Base-by-base conservation (phyloP, 1,284 basidiomycete species). In the Phlebopus sp. region DNA sequence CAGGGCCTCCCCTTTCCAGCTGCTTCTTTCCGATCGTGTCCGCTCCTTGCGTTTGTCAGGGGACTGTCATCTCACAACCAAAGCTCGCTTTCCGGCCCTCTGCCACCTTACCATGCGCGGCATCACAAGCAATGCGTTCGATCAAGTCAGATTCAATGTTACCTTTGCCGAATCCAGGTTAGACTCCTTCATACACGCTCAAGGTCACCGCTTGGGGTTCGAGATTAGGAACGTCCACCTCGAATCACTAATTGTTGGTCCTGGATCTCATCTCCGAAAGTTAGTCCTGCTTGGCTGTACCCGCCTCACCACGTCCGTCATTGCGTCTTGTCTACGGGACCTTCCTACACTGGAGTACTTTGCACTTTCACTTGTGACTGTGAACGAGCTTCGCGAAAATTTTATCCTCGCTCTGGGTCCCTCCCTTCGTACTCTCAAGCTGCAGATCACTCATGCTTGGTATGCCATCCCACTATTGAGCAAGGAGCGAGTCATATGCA, bases 251-350 rank as follows among this genome's bases (percentile, higher is more conserved):
- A 43, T 59, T 11, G 45, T 53, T 4, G 53, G 54, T 5, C 57
- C 63, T 19, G 64, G 64, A 5, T 37, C 49, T 1, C 44, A 47
- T n/a, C 56, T 75, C 42, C 59, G 62, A 29, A 67, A 56, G 47
- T 58, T 76, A n/a, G 64, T 72, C 45, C 62, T 74, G 5, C 57
- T 75, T 3, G 65, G 63, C 2, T 69, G 68, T 50, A 66, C 54
- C 41, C 61, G 66, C 10, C 54, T 75, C 14, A 63, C 68, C 5
- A 68, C 59, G 27, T 39, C 57, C 6, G 54, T 49, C 13, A 53
- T 76, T 18, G 55, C 63, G 14, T 51, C 55, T 8, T 69, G 66
- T 37, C 48, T 75, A 2, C 54, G 54, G 19, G 46, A 36, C 23
- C 47, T 74, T 19, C 55, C 55, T 0, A 47, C 37, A 18, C 56